Base-by-base conservation (phyloP, 192 early-diverging fungal species). In the Coemansia sp. region DNA sequence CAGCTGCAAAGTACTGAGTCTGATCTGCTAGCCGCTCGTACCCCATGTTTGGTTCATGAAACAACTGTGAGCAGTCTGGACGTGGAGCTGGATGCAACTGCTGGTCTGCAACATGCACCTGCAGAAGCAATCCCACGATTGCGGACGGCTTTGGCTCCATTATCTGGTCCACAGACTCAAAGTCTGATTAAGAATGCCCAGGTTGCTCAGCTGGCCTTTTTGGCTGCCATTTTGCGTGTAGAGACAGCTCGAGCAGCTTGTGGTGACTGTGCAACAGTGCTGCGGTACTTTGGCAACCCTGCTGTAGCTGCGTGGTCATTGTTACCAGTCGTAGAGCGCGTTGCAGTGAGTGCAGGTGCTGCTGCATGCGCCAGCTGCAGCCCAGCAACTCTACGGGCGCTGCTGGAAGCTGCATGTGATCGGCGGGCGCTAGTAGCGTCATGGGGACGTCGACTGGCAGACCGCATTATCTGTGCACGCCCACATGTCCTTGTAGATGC, bases 231-330 rank as follows among this genome's bases (percentile, higher is more conserved):
- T 2, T 87, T 91, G 59, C 83, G 91, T 46, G 82, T 94, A 13
- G 96, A 99, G 59, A 76, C 80, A 5, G 82, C 91, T 63, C 82
- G 92, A 18, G 88, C 87, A 28, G 65, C 74, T 28, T 60, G 85
- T 31, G 86, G 89, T 18, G 72, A 84, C 68, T 89, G 84, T 52
- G 82, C 82, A 3, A 83, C 84, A 42, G 82, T 94, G 38, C 70
- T 91, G 30, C 79, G 81, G 45, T 97, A 97, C 61, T 87, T 97
- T 56, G 78, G 82, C 70, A 94, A 97, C 60, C 82, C 91, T 30
- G 88, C 92, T 14, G 86, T 94, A 41, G 88, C 88, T 57, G 79
- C 83, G 33, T 89, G 87, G 14, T 82, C 84, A 6, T 65, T 93
- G 31, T 86, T 88, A 36, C 76, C 76, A 1, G 83, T 88, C 12